phyloP scores from a whole-genome alignment of 2,329 filamentous ascomycete species.

The Colletotrichum salicis region DNA sequence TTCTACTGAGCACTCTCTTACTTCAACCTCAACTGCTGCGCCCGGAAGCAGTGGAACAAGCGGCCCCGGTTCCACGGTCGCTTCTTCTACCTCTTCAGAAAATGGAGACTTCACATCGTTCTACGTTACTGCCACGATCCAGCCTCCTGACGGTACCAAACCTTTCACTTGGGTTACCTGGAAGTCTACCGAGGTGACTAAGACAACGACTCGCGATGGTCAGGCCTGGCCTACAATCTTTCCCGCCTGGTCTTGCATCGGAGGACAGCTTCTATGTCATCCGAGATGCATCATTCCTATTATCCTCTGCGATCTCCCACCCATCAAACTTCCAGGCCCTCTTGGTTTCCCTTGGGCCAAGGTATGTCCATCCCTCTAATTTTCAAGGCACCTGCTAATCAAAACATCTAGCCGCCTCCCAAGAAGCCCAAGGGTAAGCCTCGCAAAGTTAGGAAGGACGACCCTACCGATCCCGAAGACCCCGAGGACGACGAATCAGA shows the following conservation, averaged over 20 bases:
- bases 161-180: not conserved
- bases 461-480: conserved; percentile 7
- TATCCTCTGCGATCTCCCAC: not conserved
- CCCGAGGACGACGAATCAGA: conserved; percentile 12
- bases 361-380: conserved; percentile 38
- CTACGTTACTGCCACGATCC: not conserved
- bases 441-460: conserved; percentile 1
- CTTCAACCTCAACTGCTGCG: not conserved
- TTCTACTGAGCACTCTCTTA: not conserved
- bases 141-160: not conserved
- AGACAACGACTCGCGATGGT: conserved; percentile 7
- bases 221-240: conserved; percentile 9
- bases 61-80: not conserved
- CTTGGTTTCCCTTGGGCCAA: conserved; percentile 39
- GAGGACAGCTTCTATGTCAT: conserved; percentile 5
- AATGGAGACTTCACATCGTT: not conserved
- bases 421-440: conserved; percentile 7
- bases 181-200: conserved; percentile 11
- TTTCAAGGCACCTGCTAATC: not conserved
- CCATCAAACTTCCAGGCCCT: not conserved
- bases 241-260: conserved; percentile 13
- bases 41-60: not conserved
- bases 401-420: not conserved
- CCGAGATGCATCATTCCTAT: conserved; percentile 18
- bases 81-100: not conserved